Conservation (phyloP, 495 filamentous ascomycete species). For the Tuber indicum region DNA sequence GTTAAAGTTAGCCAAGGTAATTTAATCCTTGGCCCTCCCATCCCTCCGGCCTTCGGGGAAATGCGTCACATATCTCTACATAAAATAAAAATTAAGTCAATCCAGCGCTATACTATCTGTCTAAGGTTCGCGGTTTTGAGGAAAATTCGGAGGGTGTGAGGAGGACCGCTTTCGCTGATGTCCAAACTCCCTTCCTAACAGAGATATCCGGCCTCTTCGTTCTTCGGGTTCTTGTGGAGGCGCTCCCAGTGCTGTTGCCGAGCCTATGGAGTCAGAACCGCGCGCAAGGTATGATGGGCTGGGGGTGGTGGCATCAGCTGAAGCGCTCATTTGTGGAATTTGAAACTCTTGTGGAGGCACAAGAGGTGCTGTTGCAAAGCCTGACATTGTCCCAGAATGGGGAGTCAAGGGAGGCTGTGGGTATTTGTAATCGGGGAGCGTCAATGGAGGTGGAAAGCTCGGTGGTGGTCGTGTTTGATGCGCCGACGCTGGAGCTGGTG, state of each 20-base stretch:
- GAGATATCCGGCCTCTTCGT: constrained; percentile 29
- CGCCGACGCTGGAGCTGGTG: constrained; percentile 37
- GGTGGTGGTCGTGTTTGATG: constrained; percentile 32
- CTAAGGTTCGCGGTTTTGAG: constrained; percentile 39
- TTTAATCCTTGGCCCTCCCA: constrained; percentile 11
- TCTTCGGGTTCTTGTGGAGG: constrained; percentile 33
- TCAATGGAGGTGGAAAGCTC: constrained; percentile 38
- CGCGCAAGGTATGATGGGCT: constrained; percentile 40
- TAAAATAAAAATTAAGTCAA: constrained; percentile 32
- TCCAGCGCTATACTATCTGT: constrained; percentile 25
- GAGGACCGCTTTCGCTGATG: constrained; percentile 42
- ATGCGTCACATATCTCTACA: constrained; percentile 14
- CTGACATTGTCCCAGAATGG: constrained; percentile 40
- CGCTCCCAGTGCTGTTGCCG: constrained; percentile 26
- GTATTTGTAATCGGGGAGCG: constrained; percentile 41
- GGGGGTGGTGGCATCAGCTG: constrained; percentile 39
- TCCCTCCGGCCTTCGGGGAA: constrained; percentile 15
- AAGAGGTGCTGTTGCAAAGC: constrained; percentile 41
- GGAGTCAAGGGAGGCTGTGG: constrained; percentile 41
- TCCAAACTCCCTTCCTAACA: constrained; percentile 32
- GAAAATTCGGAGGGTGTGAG: constrained; percentile 42
- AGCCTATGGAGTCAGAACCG: constrained; percentile 28
- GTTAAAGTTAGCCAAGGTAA: constrained; percentile 25
- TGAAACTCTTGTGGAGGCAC: constrained; percentile 41
- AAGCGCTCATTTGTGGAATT: constrained; percentile 41